Evolutionary conservation across 768 basidiomycete species (phyloP).

Genomic region (Rhizopogon rudus): DNA sequence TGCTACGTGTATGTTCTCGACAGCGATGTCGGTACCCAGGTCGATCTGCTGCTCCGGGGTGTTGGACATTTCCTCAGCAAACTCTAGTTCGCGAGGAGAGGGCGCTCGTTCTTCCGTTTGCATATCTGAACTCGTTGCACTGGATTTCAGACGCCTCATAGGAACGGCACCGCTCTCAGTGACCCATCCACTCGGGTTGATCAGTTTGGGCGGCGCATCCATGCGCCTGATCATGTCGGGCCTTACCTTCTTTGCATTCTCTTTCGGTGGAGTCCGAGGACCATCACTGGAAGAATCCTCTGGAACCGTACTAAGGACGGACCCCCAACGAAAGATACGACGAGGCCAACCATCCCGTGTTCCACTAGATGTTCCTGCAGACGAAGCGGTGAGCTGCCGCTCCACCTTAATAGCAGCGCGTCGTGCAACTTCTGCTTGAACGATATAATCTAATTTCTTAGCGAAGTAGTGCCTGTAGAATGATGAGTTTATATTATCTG

Average conservation of each 20-base stretch:
- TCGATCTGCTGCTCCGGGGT: neutral
- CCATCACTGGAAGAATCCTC: conserved; percentile 18
- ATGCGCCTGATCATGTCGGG: conserved; percentile 78
- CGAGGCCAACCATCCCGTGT: conserved; percentile 17
- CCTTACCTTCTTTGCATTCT: conserved; percentile 30
- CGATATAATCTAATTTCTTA: conserved; percentile 56
- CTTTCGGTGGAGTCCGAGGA: conserved; percentile 15
- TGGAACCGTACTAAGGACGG: conserved; percentile 18
- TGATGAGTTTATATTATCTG: neutral
- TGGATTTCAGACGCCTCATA: conserved; percentile 10
- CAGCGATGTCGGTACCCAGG: neutral
- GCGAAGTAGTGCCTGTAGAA: conserved; percentile 62
- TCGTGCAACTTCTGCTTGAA: conserved; percentile 38
- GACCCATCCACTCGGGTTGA: conserved; percentile 74
- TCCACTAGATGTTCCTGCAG: conserved; percentile 5
- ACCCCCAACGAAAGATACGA: conserved; percentile 25
- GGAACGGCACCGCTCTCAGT: conserved; percentile 37
- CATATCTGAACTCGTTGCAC: conserved; percentile 1
- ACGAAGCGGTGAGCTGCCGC: conserved; percentile 14
- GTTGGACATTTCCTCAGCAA: neutral
- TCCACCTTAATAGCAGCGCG: conserved; percentile 18
- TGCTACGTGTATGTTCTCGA: neutral
- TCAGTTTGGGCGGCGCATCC: conserved; percentile 59
- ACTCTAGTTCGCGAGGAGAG: conserved; percentile 2
- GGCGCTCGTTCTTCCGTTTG: neutral